Percentiles rank a stretch among this genome's conserved stretches.
phyloP scores from a whole-genome alignment of 1,284 basidiomycete genomes.

The Peniophora sp. region DNA sequence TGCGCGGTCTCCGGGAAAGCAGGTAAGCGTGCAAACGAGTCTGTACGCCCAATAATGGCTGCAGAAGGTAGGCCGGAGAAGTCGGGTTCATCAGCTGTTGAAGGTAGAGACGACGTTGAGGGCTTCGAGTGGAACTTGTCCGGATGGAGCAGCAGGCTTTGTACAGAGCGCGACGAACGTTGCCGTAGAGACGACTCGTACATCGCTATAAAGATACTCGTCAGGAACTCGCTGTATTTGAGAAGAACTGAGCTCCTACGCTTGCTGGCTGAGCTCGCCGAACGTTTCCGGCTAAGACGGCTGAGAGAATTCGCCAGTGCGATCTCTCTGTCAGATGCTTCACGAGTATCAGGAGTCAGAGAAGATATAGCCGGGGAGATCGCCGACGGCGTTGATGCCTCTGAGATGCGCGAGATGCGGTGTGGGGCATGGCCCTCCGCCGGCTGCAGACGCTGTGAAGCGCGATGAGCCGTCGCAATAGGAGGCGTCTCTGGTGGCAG shows the following conservation, averaged over 20 bases:
- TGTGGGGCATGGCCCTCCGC: slow-evolving; percentile 14
- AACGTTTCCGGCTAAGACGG: slow-evolving; percentile 1
- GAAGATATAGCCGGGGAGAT: slow-evolving; percentile 17
- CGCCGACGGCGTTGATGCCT: slow-evolving; percentile 18
- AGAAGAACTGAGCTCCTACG: no score
- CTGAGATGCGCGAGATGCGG: slow-evolving; percentile 25
- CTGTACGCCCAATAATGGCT: no score
- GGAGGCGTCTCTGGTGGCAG: no score
- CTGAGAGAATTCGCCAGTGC: no score
- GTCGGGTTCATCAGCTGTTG: neutral
- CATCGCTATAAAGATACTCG: no score
- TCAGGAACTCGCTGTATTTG: no score
- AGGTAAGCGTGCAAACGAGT: no score
- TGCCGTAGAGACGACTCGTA: neutral
- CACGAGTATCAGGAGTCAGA: neutral
- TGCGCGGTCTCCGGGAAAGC: no score
- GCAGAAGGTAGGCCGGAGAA: neutral
- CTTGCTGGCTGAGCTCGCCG: slow-evolving; percentile 4
- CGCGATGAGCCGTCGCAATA: neutral
- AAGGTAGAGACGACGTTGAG: neutral
- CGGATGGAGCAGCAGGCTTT: neutral
- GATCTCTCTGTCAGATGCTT: no score
- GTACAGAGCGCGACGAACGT: neutral
- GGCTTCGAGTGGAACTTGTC: slow-evolving; percentile 1
- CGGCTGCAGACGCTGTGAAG: slow-evolving; percentile 9